A percentile compares a stretch with the other conserved stretches of the same genome.
Conservation (phyloP, 1,284 basidiomycete genomes). For the Apiotrichum gamsii region DNA sequence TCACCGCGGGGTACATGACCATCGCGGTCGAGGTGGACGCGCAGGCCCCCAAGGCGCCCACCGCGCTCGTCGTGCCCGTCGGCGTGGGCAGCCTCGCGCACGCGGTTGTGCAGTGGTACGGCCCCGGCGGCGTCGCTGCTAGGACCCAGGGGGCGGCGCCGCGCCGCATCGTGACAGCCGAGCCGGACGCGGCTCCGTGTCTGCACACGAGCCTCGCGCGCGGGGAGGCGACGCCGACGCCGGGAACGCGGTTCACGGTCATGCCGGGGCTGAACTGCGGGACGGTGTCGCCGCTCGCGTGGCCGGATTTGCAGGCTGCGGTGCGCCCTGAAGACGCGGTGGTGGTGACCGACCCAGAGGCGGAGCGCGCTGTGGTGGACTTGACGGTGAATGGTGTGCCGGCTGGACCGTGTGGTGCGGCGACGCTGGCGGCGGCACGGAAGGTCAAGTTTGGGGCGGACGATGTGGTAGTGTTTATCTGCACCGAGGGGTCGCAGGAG, state of each 20-base stretch:
- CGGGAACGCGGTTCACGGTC: conserved; percentile 3
- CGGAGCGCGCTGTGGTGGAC: background rate
- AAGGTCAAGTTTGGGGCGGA: conserved; percentile 4
- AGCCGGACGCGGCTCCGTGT: conserved; percentile 15
- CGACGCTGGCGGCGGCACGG: conserved; percentile 10
- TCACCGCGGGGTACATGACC: conserved; percentile 11
- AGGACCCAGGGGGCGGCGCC: background rate
- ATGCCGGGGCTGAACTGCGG: conserved; percentile 19
- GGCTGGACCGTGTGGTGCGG: conserved; percentile 15
- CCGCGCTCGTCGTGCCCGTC: conserved; percentile 15
- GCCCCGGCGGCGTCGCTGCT: background rate
- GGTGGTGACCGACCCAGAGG: conserved; percentile 11
- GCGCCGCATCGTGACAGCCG: conserved; percentile 11
- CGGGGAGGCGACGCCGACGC: background rate
- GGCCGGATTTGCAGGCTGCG: conserved; percentile 7
- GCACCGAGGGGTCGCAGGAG: conserved; percentile 13
- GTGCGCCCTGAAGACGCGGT: conserved; percentile 11
- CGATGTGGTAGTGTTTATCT: conserved; percentile 17
- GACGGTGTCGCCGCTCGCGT: conserved; percentile 8
- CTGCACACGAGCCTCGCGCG: conserved; percentile 4
- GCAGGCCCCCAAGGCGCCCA: background rate
- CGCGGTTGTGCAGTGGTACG: conserved; percentile 10
- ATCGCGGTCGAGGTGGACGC: conserved; percentile 7
- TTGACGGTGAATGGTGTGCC: conserved; percentile 1
- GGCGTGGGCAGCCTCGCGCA: conserved; percentile 17